Evolutionary conservation across 208 protist species (phyloP).

Genomic region (Herpetomonas tarakana): DNA sequence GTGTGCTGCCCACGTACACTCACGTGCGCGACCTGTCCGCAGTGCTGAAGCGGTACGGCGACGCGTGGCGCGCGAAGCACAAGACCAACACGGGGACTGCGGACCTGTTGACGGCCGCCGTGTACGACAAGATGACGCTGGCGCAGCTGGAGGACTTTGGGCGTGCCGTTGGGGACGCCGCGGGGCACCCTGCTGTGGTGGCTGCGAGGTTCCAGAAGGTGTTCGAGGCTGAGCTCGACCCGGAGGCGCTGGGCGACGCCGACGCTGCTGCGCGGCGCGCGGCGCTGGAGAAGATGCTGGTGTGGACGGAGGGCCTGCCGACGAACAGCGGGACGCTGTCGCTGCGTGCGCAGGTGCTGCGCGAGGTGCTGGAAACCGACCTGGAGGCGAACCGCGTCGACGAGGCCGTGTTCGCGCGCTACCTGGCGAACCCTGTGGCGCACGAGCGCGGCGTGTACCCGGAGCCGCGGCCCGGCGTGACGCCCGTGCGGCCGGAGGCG

Average conservation of each 20-base stretch:
- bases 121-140: slow-evolving; percentile 14
- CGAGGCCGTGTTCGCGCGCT: background rate
- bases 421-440: slow-evolving; percentile 1
- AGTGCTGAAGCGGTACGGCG: slow-evolving; percentile 1
- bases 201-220: slow-evolving; percentile 4
- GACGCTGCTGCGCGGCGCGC: background rate
- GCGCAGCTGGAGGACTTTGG: slow-evolving; percentile 6
- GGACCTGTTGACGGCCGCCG: background rate
- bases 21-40: slow-evolving; percentile 5
- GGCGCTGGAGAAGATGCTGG: slow-evolving; percentile 8
- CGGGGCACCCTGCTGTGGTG: background rate
- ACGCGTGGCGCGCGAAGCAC: background rate
- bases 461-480: background rate
- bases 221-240: slow-evolving; percentile 7
- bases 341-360: slow-evolving; percentile 8
- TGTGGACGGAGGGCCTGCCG: slow-evolving; percentile 2
- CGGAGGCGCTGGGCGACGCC: background rate
- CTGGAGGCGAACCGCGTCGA: slow-evolving; percentile 2
- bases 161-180: background rate
- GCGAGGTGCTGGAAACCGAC: slow-evolving; percentile 3
- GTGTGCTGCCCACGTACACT: slow-evolving; percentile 1
- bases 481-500: background rate
- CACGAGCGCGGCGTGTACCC: background rate
- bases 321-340: background rate
- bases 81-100: background rate